Evolutionary conservation across 1,139 yeast species (phyloP), one percentile per base, ranked within the genome.

Genomic region (Debaryomyces nepalensis): DNA sequence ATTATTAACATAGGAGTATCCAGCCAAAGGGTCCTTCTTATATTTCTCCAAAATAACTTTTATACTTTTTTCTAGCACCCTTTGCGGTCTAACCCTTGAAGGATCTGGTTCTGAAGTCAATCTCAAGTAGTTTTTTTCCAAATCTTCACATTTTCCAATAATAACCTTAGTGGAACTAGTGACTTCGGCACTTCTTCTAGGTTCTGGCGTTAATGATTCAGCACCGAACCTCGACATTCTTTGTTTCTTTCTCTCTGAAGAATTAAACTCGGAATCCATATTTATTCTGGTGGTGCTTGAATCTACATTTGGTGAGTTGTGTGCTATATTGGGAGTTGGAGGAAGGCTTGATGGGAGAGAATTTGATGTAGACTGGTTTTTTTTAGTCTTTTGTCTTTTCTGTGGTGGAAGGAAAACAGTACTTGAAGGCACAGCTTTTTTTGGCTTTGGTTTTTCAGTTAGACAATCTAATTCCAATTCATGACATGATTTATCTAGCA

Each of bases 91-190:
- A 3, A 93, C 97, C 22, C 75, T 66, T 1, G 79, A 77, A 0
- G 98, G 97, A 49, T 88, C 89, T 0, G 98, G 97, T 35, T 84
- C 97, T 1, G 97, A 87, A 0, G 99, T 93, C 45, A 93, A 68
- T 49, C 99, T 73, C 26, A 89, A 68, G 58, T 89, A 93, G 39
- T 78, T 70, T 59, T 93, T 93, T 52, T 91, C 97, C 24, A 93
- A 59, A 2, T 59, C 69, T 31, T 73, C 73, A 53, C 86, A 77
- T 3, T 77, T 71, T 0, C 99, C 99, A 4, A 85, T 75, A 5
- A 91, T 68, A 1, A 32, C 49, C 12, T 33, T 18, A 11, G 36
- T 29, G 14, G 16, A 16, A 8, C 21, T n/a, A 10, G 19, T 22
- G 24, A 20, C 29, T 7, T 16, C 14, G 7, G 15, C n/a, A 9